Evolutionary conservation across 352 stramenopile genomes (phyloP).

Genomic region (Pythium rhizo-oryzae): DNA sequence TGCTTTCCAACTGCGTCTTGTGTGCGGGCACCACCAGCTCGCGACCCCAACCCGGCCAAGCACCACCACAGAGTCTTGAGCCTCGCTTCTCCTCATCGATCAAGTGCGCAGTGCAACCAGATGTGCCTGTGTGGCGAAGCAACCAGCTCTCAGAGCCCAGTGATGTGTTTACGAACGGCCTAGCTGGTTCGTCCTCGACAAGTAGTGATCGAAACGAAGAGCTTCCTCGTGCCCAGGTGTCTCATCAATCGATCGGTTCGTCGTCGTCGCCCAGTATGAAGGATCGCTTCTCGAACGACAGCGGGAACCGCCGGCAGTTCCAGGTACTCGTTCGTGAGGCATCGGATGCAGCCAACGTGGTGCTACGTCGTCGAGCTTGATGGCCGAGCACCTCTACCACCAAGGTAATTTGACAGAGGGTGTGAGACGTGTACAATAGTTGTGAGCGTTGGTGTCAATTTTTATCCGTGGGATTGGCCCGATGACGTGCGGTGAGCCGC

Average conservation of each 20-base stretch:
- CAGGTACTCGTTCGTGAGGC: constrained; percentile 29
- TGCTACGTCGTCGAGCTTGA: constrained; percentile 23
- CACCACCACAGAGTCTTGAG: not conserved
- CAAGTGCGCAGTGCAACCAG: constrained; percentile 1
- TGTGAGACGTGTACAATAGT: too few species aligned
- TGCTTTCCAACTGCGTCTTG: constrained; percentile 72
- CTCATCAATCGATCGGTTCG: not conserved
- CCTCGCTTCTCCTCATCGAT: not conserved
- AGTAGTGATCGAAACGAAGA: not conserved
- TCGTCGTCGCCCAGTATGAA: not conserved
- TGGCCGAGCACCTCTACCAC: not conserved
- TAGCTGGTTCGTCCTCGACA: not conserved
- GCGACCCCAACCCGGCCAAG: not conserved
- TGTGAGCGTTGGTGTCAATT: not conserved
- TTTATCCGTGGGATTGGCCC: too few species aligned
- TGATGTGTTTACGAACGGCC: not conserved
- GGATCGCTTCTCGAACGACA: constrained; percentile 1
- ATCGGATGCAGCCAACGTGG: constrained; percentile 27
- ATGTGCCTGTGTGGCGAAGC: constrained; percentile 4
- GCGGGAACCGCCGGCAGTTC: constrained; percentile 17
- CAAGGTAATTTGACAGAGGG: too few species aligned
- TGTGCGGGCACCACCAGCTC: constrained; percentile 38
- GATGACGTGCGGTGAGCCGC: too few species aligned
- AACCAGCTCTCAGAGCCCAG: not conserved
- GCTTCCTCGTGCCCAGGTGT: not conserved